Base-by-base conservation (phyloP, 1,139 yeast species). In the Diutina rugosa region DNA sequence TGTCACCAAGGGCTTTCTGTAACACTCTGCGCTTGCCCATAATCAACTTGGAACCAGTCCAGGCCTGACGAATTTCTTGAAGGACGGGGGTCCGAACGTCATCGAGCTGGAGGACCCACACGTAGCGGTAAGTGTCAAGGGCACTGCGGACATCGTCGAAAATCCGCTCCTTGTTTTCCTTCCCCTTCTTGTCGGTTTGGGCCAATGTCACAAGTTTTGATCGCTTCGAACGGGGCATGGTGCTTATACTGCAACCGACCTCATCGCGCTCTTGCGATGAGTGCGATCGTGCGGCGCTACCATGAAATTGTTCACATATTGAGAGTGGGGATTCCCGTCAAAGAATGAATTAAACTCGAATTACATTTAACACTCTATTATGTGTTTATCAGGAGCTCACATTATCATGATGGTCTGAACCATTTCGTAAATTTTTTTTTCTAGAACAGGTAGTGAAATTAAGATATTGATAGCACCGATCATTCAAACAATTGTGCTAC, bases 51-150 rank as follows among this genome's bases (percentile, higher is more conserved):
- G 97, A 89, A 10, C 96, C 98, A 51, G 74, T 73, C 99, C 99
- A 93, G 64, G 90, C 95, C 53, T 82, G 80, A 76, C 99, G 83
- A 59, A 93, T 85, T 63, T 90, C 96, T 72, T 93, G 97, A 64
- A 93, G 78, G 58, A 91, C 96, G 57, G 96, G 96, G 60, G 97
- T 95, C 73, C 99, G 87, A 69, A 93, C 96, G 72, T 91, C 95
- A 67, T 90, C 95, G 61, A 93, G 81, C 62, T 84, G 81, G 63
- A 95, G 81, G 45, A 90, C 86, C 93, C 96, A 93, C 55, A 82
- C 85, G 71, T 84, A 89, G 66, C 82, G 81, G 72, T 74, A 87
- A 56, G 80, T 77, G 65, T 93, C 98, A 59, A 93, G 79, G 28
- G 87, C 84, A 60, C 80, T 79, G 72, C 97, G 84, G 57, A 93